Percentiles rank a stretch among this genome's conserved stretches.
Conservation (phyloP, 75 land plant genomes). For the Cupressus sempervirens region DNA sequence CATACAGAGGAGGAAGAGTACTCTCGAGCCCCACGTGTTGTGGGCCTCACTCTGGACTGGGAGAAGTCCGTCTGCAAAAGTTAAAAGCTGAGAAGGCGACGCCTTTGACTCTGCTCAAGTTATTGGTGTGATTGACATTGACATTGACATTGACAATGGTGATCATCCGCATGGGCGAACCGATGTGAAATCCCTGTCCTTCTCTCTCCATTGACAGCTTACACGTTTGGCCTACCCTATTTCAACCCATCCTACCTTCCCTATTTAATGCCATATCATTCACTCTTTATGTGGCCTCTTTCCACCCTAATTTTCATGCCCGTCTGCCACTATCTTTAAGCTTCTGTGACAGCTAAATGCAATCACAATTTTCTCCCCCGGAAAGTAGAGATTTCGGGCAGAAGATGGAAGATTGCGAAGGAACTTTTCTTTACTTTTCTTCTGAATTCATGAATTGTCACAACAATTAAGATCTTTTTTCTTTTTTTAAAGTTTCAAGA, state of each 20-base stretch:
- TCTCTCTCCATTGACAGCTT: neutral
- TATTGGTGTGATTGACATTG: neutral
- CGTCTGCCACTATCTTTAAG: no score
- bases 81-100: slow-evolving; percentile 1
- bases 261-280: neutral
- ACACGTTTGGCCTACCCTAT: neutral
- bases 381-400: no score
- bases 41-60: neutral
- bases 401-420: no score
- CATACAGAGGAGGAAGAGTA: neutral
- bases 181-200: neutral
- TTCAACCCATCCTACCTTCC: neutral
- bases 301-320: no score
- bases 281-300: no score
- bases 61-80: neutral
- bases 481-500: no score
- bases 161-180: neutral
- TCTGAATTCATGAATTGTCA: no score
- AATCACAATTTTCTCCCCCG: no score
- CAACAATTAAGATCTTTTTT: no score
- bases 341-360: no score
- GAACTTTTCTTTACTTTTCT: no score
- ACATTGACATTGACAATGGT: no score
- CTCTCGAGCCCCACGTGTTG: slow-evolving; percentile 11
- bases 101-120: neutral